Conservation (phyloP, 148 eudicot species). For the Dysphania ambrosioides region DNA sequence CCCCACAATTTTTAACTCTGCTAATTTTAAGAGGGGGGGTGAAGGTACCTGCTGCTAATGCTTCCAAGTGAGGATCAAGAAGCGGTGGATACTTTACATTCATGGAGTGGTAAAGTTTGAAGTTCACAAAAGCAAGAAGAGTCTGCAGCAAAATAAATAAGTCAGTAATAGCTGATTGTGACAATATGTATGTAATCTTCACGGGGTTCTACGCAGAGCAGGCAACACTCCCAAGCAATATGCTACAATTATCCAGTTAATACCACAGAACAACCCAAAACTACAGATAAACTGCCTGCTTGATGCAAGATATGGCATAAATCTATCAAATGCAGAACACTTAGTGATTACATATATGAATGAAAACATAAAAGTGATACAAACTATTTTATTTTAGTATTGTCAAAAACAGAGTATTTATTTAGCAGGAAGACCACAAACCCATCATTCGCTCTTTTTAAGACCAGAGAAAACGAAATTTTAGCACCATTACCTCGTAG, state of each 20-base stretch:
- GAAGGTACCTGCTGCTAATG: slow-evolving; percentile 68
- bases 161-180: background rate
- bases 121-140: slow-evolving; percentile 76
- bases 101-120: slow-evolving; percentile 64
- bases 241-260: background rate
- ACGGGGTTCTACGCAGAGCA: background rate
- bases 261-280: background rate
- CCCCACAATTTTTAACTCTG: too few relatives aligned
- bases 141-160: slow-evolving; percentile 47
- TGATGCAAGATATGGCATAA: background rate
- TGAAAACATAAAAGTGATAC: too few relatives aligned
- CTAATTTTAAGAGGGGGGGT: background rate
- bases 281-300: background rate
- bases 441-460: background rate
- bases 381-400: background rate
- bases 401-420: background rate
- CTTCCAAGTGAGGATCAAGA: slow-evolving; percentile 84
- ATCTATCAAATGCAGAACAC: background rate
- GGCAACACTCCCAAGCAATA: too few relatives aligned
- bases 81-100: slow-evolving; percentile 84
- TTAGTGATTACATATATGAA: too few relatives aligned
- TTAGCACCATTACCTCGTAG: slow-evolving; percentile 55
- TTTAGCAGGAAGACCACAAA: background rate
- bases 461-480: background rate
- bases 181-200: background rate